A percentile compares a stretch with the other conserved stretches of the same genome.
phyloP scores from a whole-genome alignment of 78 protist species.

The Pigoraptor vietnamica region DNA sequence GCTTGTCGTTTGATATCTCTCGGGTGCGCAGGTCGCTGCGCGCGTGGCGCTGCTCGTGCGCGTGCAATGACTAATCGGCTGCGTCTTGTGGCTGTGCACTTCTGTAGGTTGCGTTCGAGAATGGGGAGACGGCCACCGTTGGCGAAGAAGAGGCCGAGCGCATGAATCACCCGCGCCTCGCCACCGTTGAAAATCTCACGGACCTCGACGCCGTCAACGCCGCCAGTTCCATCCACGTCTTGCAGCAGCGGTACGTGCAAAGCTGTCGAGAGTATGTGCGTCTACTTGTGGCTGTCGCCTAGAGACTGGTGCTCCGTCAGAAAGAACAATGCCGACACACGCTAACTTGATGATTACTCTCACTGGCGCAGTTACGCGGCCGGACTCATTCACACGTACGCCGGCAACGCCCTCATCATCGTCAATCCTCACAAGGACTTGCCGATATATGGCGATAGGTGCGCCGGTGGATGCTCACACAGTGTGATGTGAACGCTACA shows the following conservation, averaged over 20 bases:
- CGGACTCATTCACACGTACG: background rate
- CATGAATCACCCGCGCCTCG: background rate
- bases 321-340: background rate
- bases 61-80: background rate
- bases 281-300: background rate
- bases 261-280: background rate
- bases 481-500: background rate
- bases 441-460: background rate
- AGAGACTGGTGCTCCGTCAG: background rate
- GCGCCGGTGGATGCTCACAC: background rate
- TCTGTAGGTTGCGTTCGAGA: background rate
- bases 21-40: too few species aligned
- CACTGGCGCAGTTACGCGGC: background rate
- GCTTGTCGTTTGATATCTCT: background rate
- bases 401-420: background rate
- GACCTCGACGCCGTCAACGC: background rate
- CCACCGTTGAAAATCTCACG: background rate
- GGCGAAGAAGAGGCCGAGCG: background rate
- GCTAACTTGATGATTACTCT: too few species aligned
- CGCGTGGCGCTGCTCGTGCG: too few species aligned
- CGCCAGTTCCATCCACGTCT: background rate
- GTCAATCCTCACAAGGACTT: background rate
- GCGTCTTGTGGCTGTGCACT: background rate
- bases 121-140: background rate
- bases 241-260: background rate